Conservation (phyloP, 768 basidiomycete genomes). For the Pisolithus microcarpus region DNA sequence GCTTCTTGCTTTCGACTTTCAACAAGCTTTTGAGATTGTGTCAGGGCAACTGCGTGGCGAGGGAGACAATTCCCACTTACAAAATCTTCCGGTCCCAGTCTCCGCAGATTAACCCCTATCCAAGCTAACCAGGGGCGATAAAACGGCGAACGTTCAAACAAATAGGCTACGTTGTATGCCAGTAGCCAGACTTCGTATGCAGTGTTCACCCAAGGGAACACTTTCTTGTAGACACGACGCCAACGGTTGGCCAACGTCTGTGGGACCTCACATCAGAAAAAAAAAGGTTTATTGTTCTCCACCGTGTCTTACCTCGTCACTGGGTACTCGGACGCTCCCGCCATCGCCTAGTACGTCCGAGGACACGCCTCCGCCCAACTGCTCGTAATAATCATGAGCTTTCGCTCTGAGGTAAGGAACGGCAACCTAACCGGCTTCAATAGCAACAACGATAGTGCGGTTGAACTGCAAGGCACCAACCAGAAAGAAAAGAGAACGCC, state of each 20-base stretch:
- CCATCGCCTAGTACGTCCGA: conserved; percentile 58
- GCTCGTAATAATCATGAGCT: conserved; percentile 84
- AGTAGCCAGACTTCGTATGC: conserved; percentile 78
- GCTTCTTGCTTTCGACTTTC: conserved; percentile 10
- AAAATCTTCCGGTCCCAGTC: conserved; percentile 72
- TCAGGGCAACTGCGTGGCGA: conserved; percentile 1
- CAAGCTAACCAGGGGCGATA: conserved; percentile 90
- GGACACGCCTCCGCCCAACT: conserved; percentile 74
- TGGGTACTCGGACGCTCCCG: conserved; percentile 38
- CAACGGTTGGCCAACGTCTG: conserved; percentile 50
- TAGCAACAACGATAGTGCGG: neutral
- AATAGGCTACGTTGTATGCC: conserved; percentile 77
- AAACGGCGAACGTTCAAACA: conserved; percentile 79
- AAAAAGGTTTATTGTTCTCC: neutral
- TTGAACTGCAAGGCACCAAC: conserved; percentile 38
- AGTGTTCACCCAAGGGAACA: conserved; percentile 80
- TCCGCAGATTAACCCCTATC: conserved; percentile 77
- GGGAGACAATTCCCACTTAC: conserved; percentile 36
- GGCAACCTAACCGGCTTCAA: conserved; percentile 45
- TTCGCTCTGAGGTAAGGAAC: conserved; percentile 88
- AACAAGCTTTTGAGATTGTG: conserved; percentile 10
- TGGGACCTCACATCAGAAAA: conserved; percentile 1
- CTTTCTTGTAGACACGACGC: conserved; percentile 55
- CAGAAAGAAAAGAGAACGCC: conserved; percentile 71
- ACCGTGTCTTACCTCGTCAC: conserved; percentile 42